These are phyloP conservation scores for Lentinus tigrinus DNA, from an alignment of 768 basidiomycete species.

Conservation along the genomic window DNA sequence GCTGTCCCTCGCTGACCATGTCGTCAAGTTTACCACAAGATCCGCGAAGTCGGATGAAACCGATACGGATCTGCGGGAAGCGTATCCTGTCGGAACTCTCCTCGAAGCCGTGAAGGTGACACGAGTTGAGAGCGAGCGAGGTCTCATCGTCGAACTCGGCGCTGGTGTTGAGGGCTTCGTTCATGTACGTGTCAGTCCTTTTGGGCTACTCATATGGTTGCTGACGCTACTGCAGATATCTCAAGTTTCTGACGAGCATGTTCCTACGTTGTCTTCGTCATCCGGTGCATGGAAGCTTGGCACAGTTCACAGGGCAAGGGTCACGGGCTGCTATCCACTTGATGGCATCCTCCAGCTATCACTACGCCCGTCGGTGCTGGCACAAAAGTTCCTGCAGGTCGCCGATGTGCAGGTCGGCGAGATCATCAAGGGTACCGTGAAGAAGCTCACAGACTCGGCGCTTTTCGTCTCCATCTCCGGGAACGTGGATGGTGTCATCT, in stretches of 20 bases:
- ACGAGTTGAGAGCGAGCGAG: slow-evolving; percentile 78
- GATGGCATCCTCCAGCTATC: slow-evolving; percentile 91
- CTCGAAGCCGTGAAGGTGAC: slow-evolving; percentile 73
- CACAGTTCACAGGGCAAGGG: slow-evolving; percentile 80
- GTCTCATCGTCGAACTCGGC: slow-evolving; percentile 67
- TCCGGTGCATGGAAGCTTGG: slow-evolving; percentile 80
- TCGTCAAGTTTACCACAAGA: slow-evolving; percentile 54
- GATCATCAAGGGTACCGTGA: slow-evolving; percentile 83
- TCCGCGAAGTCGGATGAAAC: slow-evolving; percentile 18
- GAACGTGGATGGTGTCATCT: slow-evolving; percentile 88
- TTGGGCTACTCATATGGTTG: neutral
- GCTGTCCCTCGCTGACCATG: slow-evolving; percentile 72
- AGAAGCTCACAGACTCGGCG: slow-evolving; percentile 74
- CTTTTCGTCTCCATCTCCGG: slow-evolving; percentile 87
- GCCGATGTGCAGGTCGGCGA: slow-evolving; percentile 84
- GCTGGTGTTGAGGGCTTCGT: slow-evolving; percentile 75
- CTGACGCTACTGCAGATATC: slow-evolving; percentile 65
- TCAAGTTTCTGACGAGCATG: slow-evolving; percentile 86
- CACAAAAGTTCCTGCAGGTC: slow-evolving; percentile 83
- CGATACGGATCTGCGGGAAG: slow-evolving; percentile 43
- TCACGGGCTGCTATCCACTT: slow-evolving; percentile 79
- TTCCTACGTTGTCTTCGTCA: slow-evolving; percentile 68
- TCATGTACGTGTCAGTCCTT: slow-evolving; percentile 58
- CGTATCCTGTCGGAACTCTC: slow-evolving; percentile 71
- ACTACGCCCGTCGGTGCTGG: slow-evolving; percentile 76